These are phyloP conservation scores for Russula olivacea DNA, from an alignment of 768 basidiomycete species.

Conservation along the genomic window DNA sequence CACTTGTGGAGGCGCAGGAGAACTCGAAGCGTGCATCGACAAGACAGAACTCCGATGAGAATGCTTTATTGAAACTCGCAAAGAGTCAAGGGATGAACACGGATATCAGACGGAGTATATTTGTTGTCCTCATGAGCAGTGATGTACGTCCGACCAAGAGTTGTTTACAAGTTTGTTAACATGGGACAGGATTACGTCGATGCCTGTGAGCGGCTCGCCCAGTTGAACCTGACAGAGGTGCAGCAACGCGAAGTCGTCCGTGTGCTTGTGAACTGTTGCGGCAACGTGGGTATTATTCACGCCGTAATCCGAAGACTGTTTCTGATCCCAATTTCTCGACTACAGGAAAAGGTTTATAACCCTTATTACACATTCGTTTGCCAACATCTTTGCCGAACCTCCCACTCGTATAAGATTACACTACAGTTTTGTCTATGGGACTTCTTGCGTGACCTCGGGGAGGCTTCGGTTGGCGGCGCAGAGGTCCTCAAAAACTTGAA, in stretches of 20 bases:
- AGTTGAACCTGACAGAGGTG: conserved; percentile 76
- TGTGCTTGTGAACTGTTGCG: conserved; percentile 87
- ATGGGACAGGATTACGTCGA: conserved; percentile 82
- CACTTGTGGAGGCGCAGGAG: conserved; percentile 66
- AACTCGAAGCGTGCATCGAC: conserved; percentile 30
- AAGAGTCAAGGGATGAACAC: conserved; percentile 98
- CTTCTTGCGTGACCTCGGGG: conserved; percentile 87
- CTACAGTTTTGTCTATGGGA: conserved; percentile 97
- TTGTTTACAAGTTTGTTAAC: neutral
- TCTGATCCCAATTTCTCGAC: conserved; percentile 2
- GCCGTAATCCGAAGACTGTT: neutral
- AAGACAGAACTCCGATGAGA: conserved; percentile 31
- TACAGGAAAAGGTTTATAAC: conserved; percentile 85
- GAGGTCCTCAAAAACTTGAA: conserved; percentile 61
- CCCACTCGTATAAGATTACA: conserved; percentile 86
- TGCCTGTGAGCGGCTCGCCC: conserved; percentile 83
- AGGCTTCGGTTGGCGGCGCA: conserved; percentile 71
- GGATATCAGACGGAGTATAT: conserved; percentile 85
- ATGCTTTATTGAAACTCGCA: conserved; percentile 68
- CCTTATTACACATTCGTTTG: conserved; percentile 91
- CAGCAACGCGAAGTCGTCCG: conserved; percentile 96
- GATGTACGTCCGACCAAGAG: conserved; percentile 51
- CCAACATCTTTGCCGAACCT: conserved; percentile 69
- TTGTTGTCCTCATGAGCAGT: conserved; percentile 92
- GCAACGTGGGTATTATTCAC: conserved; percentile 57